Evolutionary conservation across 2,329 filamentous ascomycete genomes (phyloP).

Genomic region (Botrytis cinerea): DNA sequence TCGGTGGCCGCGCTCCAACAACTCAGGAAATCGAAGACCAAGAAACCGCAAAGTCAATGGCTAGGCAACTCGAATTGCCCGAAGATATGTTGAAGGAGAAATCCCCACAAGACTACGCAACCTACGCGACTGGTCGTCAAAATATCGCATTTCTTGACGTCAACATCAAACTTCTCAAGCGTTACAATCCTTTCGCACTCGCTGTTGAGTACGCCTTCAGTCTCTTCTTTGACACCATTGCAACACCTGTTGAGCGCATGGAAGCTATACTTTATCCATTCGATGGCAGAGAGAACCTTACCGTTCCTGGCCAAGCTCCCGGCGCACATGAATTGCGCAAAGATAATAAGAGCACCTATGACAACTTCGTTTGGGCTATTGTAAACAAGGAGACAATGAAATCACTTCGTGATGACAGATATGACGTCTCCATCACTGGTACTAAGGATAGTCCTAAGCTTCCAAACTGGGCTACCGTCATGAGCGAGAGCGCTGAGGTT

Average conservation of each 20-base stretch:
- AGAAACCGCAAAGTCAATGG: constrained; percentile 44
- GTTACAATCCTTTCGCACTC: constrained; percentile 38
- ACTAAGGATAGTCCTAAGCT: constrained; percentile 93
- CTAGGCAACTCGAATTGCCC: constrained; percentile 45
- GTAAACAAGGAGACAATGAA: constrained; percentile 97
- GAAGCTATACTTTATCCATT: constrained; percentile 84
- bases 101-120: constrained; percentile 79
- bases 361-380: constrained; percentile 91
- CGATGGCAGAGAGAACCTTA: constrained; percentile 83
- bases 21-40: constrained; percentile 50
- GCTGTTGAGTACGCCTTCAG: constrained; percentile 67
- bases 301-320: constrained; percentile 65
- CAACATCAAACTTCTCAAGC: constrained; percentile 45
- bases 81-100: constrained; percentile 77
- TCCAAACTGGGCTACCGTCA: constrained; percentile 85
- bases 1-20: constrained; percentile 55
- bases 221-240: constrained; percentile 79
- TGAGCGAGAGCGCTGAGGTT: constrained; percentile 96
- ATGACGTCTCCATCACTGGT: constrained; percentile 87
- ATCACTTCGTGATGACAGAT: constrained; percentile 84
- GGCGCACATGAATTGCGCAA: constrained; percentile 58
- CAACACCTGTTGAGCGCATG: constrained; percentile 67
- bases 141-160: constrained; percentile 91
- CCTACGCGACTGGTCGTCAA: constrained; percentile 87
- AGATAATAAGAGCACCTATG: constrained; percentile 69